These are phyloP conservation scores for Microsporum ferrugineum DNA, from an alignment of 2,329 filamentous ascomycete genomes.

Conservation along the genomic window DNA sequence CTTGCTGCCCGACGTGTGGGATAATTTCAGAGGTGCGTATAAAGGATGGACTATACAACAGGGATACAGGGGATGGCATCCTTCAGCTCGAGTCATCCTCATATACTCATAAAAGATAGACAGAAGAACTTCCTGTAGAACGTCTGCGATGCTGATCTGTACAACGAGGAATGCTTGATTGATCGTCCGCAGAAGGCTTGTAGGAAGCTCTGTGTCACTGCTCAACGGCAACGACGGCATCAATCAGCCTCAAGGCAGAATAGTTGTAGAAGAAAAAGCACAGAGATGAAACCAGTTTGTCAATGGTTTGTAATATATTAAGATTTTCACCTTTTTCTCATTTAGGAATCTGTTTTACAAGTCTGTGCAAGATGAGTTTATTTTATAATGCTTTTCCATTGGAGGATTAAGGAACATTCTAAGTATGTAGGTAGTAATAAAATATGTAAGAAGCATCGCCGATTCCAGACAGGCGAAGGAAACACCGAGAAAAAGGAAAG, in stretches of 20 bases:
- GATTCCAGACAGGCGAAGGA: constrained; percentile 2
- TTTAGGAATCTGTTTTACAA: too few species aligned
- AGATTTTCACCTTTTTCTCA: too few species aligned
- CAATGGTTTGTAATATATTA: too few species aligned
- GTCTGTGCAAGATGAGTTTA: neutral
- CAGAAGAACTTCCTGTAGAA: neutral
- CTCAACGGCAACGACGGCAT: neutral
- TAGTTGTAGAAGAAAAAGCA: too few species aligned
- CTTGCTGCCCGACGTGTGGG: neutral
- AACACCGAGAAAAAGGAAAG: neutral
- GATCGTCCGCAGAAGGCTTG: neutral
- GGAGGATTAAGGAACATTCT: constrained; percentile 2
- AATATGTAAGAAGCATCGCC: neutral
- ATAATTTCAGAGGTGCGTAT: neutral
- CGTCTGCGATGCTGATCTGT: neutral
- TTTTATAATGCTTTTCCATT: constrained; percentile 1
- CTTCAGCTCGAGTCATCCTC: neutral
- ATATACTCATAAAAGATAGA: too few species aligned
- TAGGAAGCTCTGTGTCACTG: neutral
- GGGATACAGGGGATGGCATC: neutral
- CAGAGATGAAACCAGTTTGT: too few species aligned
- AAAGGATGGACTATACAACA: neutral
- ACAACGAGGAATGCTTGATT: neutral
- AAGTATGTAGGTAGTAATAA: neutral
- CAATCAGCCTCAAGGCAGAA: neutral